Evolutionary conservation across 73 alveolate species (phyloP).

Genomic region (Symbiodinium natans): DNA sequence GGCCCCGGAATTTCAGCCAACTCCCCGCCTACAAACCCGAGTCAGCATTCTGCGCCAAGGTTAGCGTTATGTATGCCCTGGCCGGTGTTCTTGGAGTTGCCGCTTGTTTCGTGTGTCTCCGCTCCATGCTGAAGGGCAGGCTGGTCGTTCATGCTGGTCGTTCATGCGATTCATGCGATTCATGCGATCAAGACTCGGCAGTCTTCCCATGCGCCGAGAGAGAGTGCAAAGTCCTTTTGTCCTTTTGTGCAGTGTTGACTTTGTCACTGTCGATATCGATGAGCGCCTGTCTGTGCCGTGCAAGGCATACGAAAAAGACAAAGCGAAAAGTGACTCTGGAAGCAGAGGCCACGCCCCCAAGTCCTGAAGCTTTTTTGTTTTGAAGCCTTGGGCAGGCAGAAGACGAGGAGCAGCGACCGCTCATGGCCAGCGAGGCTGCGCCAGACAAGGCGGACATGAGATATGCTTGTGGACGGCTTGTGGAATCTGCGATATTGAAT

Average conservation of each 20-base stretch:
- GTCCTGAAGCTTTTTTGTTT: no score
- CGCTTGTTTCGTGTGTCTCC: neutral
- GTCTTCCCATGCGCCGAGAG: neutral
- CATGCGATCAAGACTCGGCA: neutral
- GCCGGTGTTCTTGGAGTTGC: neutral
- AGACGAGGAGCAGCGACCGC: neutral
- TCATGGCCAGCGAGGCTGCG: neutral
- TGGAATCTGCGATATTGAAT: no score
- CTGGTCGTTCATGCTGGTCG: neutral
- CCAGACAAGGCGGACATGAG: neutral
- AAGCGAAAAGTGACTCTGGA: neutral
- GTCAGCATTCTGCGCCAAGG: neutral
- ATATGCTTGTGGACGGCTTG: no score
- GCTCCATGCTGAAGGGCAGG: neutral
- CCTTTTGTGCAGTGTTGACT: no score
- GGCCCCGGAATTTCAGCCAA: neutral
- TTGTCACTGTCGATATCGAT: no score
- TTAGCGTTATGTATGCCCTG: neutral
- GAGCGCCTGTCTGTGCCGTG: neutral
- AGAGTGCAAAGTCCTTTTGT: no score
- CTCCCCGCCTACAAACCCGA: neutral
- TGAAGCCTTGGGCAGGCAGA: neutral
- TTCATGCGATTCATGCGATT: neutral
- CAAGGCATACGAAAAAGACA: neutral
- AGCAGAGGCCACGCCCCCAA: neutral